These are phyloP conservation scores for Pleurotus giganteus DNA, from an alignment of 768 basidiomycete species.

Conservation along the genomic window DNA sequence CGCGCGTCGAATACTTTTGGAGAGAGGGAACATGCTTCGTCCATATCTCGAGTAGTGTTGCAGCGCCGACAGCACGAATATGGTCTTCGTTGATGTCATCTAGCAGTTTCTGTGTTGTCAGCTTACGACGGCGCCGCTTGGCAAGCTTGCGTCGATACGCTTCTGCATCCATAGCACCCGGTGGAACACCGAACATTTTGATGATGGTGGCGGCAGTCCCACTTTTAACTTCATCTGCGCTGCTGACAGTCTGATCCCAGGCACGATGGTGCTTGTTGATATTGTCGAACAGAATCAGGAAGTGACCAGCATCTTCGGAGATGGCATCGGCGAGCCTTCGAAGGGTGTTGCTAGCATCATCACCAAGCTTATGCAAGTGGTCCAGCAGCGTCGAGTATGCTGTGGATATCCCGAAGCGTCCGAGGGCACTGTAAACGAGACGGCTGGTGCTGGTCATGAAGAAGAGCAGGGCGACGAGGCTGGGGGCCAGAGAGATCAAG, in stretches of 20 bases:
- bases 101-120: background rate
- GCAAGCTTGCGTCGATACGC: background rate
- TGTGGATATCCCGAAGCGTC: slow-evolving; percentile 15
- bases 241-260: slow-evolving; percentile 18
- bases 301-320: background rate
- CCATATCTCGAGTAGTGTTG: slow-evolving; percentile 7
- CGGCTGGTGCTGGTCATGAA: slow-evolving; percentile 16
- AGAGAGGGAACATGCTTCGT: slow-evolving; percentile 11
- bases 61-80: slow-evolving; percentile 7
- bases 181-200: slow-evolving; percentile 14
- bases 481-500: slow-evolving; percentile 17
- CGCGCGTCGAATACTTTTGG: background rate
- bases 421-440: slow-evolving; percentile 16
- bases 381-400: slow-evolving; percentile 18
- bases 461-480: slow-evolving; percentile 17
- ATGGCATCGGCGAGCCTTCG: background rate
- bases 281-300: slow-evolving; percentile 21
- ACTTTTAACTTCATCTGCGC: slow-evolving; percentile 16
- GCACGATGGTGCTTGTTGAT: slow-evolving; percentile 19
- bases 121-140: background rate
- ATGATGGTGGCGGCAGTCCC: slow-evolving; percentile 20
- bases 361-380: slow-evolving; percentile 12
- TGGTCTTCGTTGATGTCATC: slow-evolving; percentile 15
- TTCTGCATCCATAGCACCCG: background rate
- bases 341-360: slow-evolving; percentile 10